Conservation (phyloP, 768 basidiomycete species). For the Myochromella boudieri region DNA sequence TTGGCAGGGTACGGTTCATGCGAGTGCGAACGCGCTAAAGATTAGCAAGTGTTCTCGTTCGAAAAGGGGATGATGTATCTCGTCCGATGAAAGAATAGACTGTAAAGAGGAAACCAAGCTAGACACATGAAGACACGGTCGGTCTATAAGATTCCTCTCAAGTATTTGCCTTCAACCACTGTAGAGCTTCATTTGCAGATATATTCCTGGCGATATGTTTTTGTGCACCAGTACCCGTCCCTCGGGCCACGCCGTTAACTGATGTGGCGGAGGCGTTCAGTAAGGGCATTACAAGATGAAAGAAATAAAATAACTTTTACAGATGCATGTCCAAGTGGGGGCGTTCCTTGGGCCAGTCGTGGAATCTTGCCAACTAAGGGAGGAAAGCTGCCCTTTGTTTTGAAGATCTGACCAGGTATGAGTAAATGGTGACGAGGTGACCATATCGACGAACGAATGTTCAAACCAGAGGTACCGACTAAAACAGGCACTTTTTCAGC, state of each 20-base stretch:
- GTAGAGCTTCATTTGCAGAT: slow-evolving; percentile 48
- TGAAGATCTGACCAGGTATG: slow-evolving; percentile 49
- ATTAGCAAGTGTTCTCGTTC: neutral
- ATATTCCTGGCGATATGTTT: slow-evolving; percentile 50
- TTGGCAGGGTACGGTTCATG: neutral
- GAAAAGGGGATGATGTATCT: neutral
- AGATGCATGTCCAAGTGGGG: slow-evolving; percentile 54
- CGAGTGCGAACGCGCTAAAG: neutral
- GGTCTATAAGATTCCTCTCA: too few relatives aligned
- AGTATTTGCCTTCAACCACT: slow-evolving; percentile 29
- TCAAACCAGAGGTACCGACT: slow-evolving; percentile 35
- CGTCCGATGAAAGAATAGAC: neutral
- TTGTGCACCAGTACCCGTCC: slow-evolving; percentile 46
- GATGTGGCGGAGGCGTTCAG: slow-evolving; percentile 8
- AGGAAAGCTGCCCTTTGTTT: slow-evolving; percentile 33
- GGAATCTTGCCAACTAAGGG: slow-evolving; percentile 58
- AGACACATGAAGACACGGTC: too few relatives aligned
- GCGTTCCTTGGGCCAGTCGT: slow-evolving; percentile 41
- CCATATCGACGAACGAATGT: slow-evolving; percentile 29
- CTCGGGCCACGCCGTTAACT: slow-evolving; percentile 55
- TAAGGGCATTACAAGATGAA: slow-evolving; percentile 7
- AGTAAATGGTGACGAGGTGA: slow-evolving; percentile 1
- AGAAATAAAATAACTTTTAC: slow-evolving; percentile 50
- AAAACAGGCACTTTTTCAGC: neutral
- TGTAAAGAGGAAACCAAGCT: too few relatives aligned